These are phyloP conservation scores for Suillus occidentalis DNA, from an alignment of 768 basidiomycete species.

Conservation along the genomic window DNA sequence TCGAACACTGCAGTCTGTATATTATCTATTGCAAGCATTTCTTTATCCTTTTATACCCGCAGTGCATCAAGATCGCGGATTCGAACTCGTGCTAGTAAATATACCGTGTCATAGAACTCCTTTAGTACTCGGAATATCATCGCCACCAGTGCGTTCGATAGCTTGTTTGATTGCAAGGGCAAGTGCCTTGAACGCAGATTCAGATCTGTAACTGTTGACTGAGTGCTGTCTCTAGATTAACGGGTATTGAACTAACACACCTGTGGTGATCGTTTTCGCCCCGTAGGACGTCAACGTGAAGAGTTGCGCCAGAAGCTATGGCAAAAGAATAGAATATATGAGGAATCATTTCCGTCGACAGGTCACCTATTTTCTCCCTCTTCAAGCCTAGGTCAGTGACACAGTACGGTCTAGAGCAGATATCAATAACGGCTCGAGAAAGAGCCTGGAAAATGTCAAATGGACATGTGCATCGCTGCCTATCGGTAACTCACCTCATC, in stretches of 20 bases:
- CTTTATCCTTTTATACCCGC: background rate
- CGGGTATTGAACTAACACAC: slow-evolving; percentile 42
- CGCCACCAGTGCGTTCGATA: slow-evolving; percentile 84
- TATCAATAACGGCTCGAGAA: slow-evolving; percentile 95
- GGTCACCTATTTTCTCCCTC: slow-evolving; percentile 90
- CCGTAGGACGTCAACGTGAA: slow-evolving; percentile 91
- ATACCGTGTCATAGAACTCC: slow-evolving; percentile 65
- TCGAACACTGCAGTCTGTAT: slow-evolving; percentile 8
- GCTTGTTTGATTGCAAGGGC: slow-evolving; percentile 95
- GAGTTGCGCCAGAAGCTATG: slow-evolving; percentile 90
- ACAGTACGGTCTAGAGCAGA: slow-evolving; percentile 96
- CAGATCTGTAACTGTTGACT: slow-evolving; percentile 57
- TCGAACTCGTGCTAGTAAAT: background rate
- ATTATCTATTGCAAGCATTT: slow-evolving; percentile 7
- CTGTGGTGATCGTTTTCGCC: slow-evolving; percentile 98
- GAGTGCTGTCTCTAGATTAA: slow-evolving; percentile 1
- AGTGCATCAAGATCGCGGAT: background rate
- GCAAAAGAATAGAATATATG: slow-evolving; percentile 98
- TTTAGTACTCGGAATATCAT: slow-evolving; percentile 95
- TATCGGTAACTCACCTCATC: slow-evolving; percentile 71
- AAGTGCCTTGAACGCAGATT: slow-evolving; percentile 97
- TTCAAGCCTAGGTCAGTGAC: slow-evolving; percentile 86
- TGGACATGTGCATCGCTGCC: slow-evolving; percentile 14
- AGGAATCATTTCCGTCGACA: slow-evolving; percentile 97
- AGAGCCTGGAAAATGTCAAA: slow-evolving; percentile 62